Base-by-base conservation (phyloP, 2,329 filamentous ascomycete species). In the Stachybotrys elegans region DNA sequence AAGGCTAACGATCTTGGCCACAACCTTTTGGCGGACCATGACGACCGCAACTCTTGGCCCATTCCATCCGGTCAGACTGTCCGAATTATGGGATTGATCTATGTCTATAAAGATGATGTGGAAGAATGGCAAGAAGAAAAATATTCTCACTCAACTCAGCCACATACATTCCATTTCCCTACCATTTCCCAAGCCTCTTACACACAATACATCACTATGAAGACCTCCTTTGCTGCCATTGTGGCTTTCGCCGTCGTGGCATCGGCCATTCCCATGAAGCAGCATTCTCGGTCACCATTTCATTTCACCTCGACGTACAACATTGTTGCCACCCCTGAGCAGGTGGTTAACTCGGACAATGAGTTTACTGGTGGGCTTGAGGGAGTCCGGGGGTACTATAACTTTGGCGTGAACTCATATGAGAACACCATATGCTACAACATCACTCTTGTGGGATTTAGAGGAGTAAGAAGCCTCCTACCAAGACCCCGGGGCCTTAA, bases 341-440 rank as follows among this genome's bases (percentile, higher is more conserved):
- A 78, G 51, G 73, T 78, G 46, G 68, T 76, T 50, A 64, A 72
- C 48, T 57, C 57, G 38, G 65, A 63, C 6, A 65, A 61, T 42
- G 44, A 56, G 42, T 53, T 50, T 21, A 67, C 62, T 1, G 67
- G 66, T 21, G 71, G 72, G 6, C 59, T 73, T 12, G 52, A 60
- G 31, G 70, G 71, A 25, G 67, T 71, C 31, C 58, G 60, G 27
- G 75, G 75, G 17, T 59, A 69, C 46, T 79, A 71, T 67, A 69
- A 72, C 53, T 74, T 71, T 52, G 75, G 72, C 48, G 69, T 80
- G 60, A 78, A 78, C 63, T 62, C 67, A 22, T 52, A 62, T 19
- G 59, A 67, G 23, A 59, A 71, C 43, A 52, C 64, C 42, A 70
- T 71, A 49, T 71, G 67, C 62, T 70, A 68, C 58, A 71, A 77